phyloP scores from a whole-genome alignment of 495 filamentous ascomycete species.

The Aspergillus wentii region DNA sequence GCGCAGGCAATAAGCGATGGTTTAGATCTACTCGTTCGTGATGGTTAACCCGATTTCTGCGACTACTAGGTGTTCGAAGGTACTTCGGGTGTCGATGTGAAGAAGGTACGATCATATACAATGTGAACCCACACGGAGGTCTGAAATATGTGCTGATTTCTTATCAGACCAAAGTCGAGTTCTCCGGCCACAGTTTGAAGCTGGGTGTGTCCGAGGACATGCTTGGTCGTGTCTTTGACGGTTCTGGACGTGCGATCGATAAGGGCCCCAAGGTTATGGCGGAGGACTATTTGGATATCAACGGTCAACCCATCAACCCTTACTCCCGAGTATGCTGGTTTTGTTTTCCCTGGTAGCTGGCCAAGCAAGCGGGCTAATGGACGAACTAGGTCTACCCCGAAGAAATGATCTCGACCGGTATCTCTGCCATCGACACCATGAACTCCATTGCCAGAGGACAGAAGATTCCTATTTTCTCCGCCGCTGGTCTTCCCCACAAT shows the following conservation, averaged over 20 bases:
- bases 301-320: slow-evolving; percentile 98
- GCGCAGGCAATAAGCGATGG: slow-evolving; percentile 25
- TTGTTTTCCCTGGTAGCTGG: too few species aligned
- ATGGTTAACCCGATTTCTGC: slow-evolving; percentile 16
- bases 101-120: slow-evolving; percentile 61
- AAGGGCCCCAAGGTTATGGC: slow-evolving; percentile 98
- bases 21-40: slow-evolving; percentile 10
- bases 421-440: slow-evolving; percentile 99
- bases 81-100: slow-evolving; percentile 94
- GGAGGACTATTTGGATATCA: slow-evolving; percentile 98
- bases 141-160: too few species aligned
- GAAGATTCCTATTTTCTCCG: slow-evolving; percentile 99
- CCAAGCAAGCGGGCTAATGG: too few species aligned
- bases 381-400: slow-evolving; percentile 89
- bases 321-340: slow-evolving; percentile 87
- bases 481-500: slow-evolving; percentile 96
- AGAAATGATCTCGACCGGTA: slow-evolving; percentile 99
- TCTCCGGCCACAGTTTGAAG: slow-evolving; percentile 94
- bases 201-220: slow-evolving; percentile 99
- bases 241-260: slow-evolving; percentile 94
- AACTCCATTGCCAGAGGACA: slow-evolving; percentile 99
- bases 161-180: slow-evolving; percentile 84
- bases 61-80: slow-evolving; percentile 87
- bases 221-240: slow-evolving; percentile 98
- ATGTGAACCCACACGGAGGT: slow-evolving; percentile 11